Evolutionary conservation across 2,329 filamentous ascomycete species (phyloP).

Genomic region (Colletotrichum spinosum): DNA sequence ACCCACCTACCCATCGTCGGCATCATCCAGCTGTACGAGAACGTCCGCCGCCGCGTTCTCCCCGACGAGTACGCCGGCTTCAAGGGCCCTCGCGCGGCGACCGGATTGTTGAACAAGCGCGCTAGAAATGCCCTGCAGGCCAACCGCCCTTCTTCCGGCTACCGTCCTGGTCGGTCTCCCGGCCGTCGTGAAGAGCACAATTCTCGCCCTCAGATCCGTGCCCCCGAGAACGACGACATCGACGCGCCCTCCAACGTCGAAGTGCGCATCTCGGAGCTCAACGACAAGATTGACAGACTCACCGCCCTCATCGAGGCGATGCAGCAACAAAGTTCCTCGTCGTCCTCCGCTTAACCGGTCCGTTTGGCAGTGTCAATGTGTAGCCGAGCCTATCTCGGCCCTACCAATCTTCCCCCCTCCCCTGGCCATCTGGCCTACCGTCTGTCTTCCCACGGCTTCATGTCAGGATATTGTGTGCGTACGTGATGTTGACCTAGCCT

Average conservation of each 20-base stretch:
- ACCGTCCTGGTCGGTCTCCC: constrained; percentile 42
- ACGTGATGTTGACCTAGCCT: constrained; percentile 13
- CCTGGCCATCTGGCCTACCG: too few species aligned
- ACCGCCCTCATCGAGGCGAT: constrained; percentile 64
- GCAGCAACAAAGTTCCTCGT: constrained; percentile 49
- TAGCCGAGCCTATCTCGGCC: constrained; percentile 8
- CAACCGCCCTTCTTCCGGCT: constrained; percentile 40
- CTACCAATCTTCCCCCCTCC: not conserved
- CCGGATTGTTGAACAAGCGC: constrained; percentile 41
- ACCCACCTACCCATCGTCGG: constrained; percentile 77
- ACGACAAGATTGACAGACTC: constrained; percentile 68
- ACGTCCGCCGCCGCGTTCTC: constrained; percentile 53
- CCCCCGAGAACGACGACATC: constrained; percentile 46
- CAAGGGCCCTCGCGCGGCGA: constrained; percentile 55
- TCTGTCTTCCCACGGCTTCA: not conserved
- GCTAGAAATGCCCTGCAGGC: constrained; percentile 37
- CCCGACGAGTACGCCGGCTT: constrained; percentile 60
- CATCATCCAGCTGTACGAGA: constrained; percentile 77
- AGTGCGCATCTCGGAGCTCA: constrained; percentile 65
- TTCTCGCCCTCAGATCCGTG: constrained; percentile 35
- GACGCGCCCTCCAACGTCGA: constrained; percentile 58
- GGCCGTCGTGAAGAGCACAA: constrained; percentile 30
- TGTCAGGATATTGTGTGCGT: constrained; percentile 16
- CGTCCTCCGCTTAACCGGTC: not conserved
- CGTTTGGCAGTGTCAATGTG: constrained; percentile 7